Conservation (phyloP, 805 yeast genomes). For the Allodekkera sacchari region DNA sequence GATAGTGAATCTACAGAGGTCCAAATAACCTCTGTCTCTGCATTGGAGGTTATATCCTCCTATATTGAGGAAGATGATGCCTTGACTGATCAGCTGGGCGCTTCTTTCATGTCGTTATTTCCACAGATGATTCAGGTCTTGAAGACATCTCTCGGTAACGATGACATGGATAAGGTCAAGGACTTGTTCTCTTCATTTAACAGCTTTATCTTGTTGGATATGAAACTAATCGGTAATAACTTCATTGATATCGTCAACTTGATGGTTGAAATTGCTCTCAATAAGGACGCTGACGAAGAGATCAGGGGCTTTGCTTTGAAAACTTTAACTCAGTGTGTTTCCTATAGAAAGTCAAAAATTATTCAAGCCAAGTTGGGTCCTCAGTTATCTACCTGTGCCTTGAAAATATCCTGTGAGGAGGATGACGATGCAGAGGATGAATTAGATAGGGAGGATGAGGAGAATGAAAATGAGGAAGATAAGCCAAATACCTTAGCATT, state of each 20-base stretch:
- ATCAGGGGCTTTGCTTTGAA: constrained; percentile 76
- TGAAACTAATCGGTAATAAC: constrained; percentile 69
- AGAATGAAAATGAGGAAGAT: constrained; percentile 89
- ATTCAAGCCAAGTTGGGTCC: constrained; percentile 79
- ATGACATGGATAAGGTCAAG: constrained; percentile 65
- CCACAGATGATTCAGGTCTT: constrained; percentile 79
- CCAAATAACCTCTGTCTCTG: constrained; percentile 76
- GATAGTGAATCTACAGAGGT: constrained; percentile 59
- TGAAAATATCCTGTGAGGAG: constrained; percentile 70
- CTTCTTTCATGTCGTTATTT: constrained; percentile 52
- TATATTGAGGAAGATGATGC: constrained; percentile 54
- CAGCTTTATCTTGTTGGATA: constrained; percentile 67
- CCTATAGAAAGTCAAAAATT: constrained; percentile 75
- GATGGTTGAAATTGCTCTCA: constrained; percentile 67
- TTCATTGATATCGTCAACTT: constrained; percentile 61
- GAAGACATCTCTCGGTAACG: constrained; percentile 59
- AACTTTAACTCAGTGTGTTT: constrained; percentile 70
- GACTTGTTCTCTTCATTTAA: constrained; percentile 79
- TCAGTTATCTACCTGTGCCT: constrained; percentile 61
- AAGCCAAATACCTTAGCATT: constrained; percentile 71
- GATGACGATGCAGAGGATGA: constrained; percentile 73
- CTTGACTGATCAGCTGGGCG: constrained; percentile 32
- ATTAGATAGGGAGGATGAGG: constrained; percentile 73
- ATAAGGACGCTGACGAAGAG: constrained; percentile 66
- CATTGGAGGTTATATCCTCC: constrained; percentile 63